Percentiles rank a stretch among this genome's conserved stretches.
phyloP scores from a whole-genome alignment of 2,329 filamentous ascomycete species.

The Triangularia verruculosa region DNA sequence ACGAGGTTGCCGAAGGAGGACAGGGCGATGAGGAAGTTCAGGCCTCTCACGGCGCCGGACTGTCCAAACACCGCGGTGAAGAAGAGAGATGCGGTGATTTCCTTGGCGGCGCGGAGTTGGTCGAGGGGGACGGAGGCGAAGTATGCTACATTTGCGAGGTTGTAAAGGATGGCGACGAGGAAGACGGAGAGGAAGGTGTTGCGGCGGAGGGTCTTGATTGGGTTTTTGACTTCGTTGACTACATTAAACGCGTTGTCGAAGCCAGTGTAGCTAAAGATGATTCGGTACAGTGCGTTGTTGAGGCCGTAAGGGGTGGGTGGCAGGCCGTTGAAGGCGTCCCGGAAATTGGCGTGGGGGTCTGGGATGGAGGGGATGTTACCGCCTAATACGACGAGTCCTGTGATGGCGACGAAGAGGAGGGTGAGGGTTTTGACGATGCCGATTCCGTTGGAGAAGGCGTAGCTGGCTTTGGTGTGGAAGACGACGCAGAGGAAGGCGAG shows the following conservation, averaged over 20 bases:
- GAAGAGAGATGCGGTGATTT: slow-evolving; percentile 55
- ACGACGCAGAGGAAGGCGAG: slow-evolving; percentile 50
- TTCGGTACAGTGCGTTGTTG: slow-evolving; percentile 58
- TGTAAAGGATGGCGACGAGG: slow-evolving; percentile 52
- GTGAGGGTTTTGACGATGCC: slow-evolving; percentile 57
- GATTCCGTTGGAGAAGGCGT: slow-evolving; percentile 51
- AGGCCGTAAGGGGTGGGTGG: slow-evolving; percentile 41
- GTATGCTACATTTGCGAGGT: slow-evolving; percentile 59
- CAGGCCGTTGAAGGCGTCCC: slow-evolving; percentile 51
- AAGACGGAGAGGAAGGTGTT: slow-evolving; percentile 49
- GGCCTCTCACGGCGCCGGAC: slow-evolving; percentile 44
- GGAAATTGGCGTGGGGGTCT: slow-evolving; percentile 54
- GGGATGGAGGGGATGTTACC: slow-evolving; percentile 47
- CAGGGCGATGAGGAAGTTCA: slow-evolving; percentile 56
- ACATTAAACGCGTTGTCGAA: slow-evolving; percentile 60
- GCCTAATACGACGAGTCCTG: slow-evolving; percentile 58
- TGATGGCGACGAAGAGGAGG: slow-evolving; percentile 54
- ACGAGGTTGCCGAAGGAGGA: slow-evolving; percentile 58
- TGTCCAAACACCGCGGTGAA: slow-evolving; percentile 57
- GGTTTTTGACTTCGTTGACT: slow-evolving; percentile 60
- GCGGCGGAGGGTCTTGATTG: slow-evolving; percentile 52
- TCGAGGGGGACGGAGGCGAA: slow-evolving; percentile 55
- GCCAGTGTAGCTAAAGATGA: slow-evolving; percentile 57
- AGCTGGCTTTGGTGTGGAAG: slow-evolving; percentile 53
- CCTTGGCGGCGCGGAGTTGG: slow-evolving; percentile 48